Evolutionary conservation across 2,329 filamentous ascomycete species (phyloP).

Genomic region (Fusarium sp.): DNA sequence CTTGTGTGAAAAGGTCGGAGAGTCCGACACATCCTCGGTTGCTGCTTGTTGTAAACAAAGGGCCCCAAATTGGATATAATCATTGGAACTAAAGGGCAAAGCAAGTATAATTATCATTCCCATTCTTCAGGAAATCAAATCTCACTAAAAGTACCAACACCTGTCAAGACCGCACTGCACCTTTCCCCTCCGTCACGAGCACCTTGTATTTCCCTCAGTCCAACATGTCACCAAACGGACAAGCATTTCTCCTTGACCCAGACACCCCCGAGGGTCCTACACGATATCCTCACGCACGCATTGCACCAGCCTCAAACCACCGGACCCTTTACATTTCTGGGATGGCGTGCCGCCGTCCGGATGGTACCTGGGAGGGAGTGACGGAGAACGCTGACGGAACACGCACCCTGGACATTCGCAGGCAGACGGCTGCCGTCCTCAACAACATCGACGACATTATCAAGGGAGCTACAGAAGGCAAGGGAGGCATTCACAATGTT

Average conservation of each 20-base stretch:
- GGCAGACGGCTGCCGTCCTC: background rate
- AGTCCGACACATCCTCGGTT: background rate
- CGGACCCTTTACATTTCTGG: constrained; percentile 10
- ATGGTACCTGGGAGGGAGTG: constrained; percentile 13
- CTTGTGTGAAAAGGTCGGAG: background rate
- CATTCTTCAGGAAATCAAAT: background rate
- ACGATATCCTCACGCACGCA: background rate
- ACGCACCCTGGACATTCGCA: background rate
- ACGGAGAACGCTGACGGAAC: background rate
- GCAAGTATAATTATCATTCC: background rate
- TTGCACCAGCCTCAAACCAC: background rate
- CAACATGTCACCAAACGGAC: background rate
- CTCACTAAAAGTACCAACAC: background rate
- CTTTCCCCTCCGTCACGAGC: background rate
- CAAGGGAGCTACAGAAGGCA: background rate
- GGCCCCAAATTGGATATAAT: background rate
- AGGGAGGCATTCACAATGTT: background rate
- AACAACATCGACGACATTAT: background rate
- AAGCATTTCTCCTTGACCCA: background rate
- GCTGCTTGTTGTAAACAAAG: background rate
- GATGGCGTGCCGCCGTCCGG: constrained; percentile 5
- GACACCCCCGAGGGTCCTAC: background rate
- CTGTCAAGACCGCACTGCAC: background rate
- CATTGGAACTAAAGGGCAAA: background rate
- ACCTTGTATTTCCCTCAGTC: background rate